Evolutionary conservation across 352 stramenopile genomes (phyloP).

Genomic region (Globisporangium ultimum): DNA sequence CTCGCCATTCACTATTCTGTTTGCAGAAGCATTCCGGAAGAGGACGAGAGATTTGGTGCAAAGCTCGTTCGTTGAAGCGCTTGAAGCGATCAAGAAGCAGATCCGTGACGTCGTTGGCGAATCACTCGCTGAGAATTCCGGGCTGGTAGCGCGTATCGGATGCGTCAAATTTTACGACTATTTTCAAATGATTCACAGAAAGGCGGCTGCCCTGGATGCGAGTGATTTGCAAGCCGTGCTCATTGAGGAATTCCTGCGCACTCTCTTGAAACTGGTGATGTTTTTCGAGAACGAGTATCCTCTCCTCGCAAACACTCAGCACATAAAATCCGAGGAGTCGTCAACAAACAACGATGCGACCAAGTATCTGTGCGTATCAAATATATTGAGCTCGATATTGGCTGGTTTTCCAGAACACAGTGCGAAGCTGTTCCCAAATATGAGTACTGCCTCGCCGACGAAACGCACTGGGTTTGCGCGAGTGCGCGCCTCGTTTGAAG

Average conservation of each 20-base stretch:
- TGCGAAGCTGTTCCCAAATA: slow-evolving; percentile 48
- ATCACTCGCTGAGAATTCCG: slow-evolving; percentile 16
- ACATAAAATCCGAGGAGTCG: background rate
- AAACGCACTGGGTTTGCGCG: slow-evolving; percentile 9
- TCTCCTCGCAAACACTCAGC: slow-evolving; percentile 5
- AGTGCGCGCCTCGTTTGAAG: slow-evolving; percentile 22
- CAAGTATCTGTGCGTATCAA: slow-evolving; percentile 52
- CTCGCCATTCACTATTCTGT: slow-evolving; percentile 63
- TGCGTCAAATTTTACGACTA: slow-evolving; percentile 73
- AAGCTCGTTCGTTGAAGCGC: slow-evolving; percentile 69
- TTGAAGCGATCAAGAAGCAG: slow-evolving; percentile 64
- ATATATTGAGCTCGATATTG: slow-evolving; percentile 66
- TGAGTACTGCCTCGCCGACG: background rate
- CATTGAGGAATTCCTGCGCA: slow-evolving; percentile 71
- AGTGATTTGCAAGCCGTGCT: slow-evolving; percentile 77
- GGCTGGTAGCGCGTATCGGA: slow-evolving; percentile 23
- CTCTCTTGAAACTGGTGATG: slow-evolving; percentile 60
- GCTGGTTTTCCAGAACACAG: slow-evolving; percentile 42
- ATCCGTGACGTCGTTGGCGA: slow-evolving; percentile 39
- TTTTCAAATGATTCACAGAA: slow-evolving; percentile 73
- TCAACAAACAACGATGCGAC: slow-evolving; percentile 16
- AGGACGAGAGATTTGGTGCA: slow-evolving; percentile 70
- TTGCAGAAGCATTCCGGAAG: slow-evolving; percentile 58
- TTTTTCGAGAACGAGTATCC: slow-evolving; percentile 76
- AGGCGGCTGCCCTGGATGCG: slow-evolving; percentile 52